Conservation (phyloP, 2,329 filamentous ascomycete genomes). For the Hypoxylon sp. region DNA sequence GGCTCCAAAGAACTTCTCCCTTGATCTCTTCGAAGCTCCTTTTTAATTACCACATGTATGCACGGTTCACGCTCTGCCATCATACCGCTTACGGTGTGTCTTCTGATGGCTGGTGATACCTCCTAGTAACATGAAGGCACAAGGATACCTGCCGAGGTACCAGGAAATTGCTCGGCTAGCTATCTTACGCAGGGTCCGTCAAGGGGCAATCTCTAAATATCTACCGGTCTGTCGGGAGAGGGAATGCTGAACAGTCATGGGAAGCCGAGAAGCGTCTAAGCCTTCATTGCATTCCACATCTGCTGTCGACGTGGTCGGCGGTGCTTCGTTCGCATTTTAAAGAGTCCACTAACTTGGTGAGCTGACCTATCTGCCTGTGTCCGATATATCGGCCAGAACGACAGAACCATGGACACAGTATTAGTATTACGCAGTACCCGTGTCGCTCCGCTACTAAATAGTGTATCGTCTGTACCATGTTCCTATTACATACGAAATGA, state of each 20-base stretch:
- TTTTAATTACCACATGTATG: conserved; percentile 3
- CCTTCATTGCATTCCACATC: conserved; percentile 15
- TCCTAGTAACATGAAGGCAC: neutral
- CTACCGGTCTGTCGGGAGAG: conserved; percentile 9
- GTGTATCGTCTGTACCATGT: conserved; percentile 16
- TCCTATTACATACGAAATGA: conserved; percentile 5
- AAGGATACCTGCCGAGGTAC: conserved; percentile 14
- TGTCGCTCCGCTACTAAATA: neutral
- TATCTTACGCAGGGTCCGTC: neutral
- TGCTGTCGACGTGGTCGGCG: conserved; percentile 26
- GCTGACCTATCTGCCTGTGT: conserved; percentile 9
- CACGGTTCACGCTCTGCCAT: conserved; percentile 1
- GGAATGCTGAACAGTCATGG: conserved; percentile 6
- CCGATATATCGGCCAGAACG: conserved; percentile 23
- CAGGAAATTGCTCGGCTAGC: neutral
- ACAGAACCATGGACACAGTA: conserved; percentile 24
- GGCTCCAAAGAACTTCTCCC: conserved; percentile 10
- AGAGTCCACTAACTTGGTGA: conserved; percentile 23
- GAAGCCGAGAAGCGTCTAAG: conserved; percentile 9
- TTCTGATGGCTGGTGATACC: conserved; percentile 26
- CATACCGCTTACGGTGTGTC: conserved; percentile 2
- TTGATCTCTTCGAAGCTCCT: conserved; percentile 10
- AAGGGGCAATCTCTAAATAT: neutral
- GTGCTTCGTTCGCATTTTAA: conserved; percentile 29
- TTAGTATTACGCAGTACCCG: conserved; percentile 29